phyloP scores from a whole-genome alignment of 2,329 filamentous ascomycete species.

The Teratosphaeria gauchensis region DNA sequence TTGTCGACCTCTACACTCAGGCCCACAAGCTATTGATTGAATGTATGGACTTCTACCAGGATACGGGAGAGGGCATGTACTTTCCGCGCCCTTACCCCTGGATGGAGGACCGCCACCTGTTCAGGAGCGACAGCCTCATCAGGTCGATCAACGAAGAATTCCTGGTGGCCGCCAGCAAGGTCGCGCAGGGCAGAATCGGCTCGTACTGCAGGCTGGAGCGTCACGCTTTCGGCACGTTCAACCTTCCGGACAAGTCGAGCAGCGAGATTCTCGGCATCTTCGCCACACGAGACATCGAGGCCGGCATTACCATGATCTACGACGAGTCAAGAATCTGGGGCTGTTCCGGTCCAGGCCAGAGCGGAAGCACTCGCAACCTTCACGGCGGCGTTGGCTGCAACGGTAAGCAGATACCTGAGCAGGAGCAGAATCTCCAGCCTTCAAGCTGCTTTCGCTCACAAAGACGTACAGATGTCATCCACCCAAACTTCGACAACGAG shows the following conservation, averaged over 20 bases:
- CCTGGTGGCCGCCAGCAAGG: background rate
- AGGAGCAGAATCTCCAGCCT: background rate
- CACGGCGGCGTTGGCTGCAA: constrained; percentile 11
- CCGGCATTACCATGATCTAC: constrained; percentile 10
- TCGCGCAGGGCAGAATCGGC: background rate
- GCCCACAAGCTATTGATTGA: constrained; percentile 7
- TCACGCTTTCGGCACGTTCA: constrained; percentile 14
- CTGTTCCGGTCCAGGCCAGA: constrained; percentile 7
- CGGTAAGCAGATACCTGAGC: background rate
- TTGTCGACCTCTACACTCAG: constrained; percentile 5
- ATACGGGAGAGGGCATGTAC: constrained; percentile 10
- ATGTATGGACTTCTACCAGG: constrained; percentile 9
- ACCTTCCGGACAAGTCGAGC: constrained; percentile 4
- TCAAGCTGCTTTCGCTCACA: background rate
- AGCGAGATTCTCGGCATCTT: constrained; percentile 20
- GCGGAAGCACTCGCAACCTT: constrained; percentile 6
- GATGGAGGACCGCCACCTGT: constrained; percentile 10
- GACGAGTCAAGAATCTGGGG: constrained; percentile 19
- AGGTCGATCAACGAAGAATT: constrained; percentile 12
- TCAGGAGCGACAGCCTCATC: constrained; percentile 5
- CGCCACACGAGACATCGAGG: constrained; percentile 12
- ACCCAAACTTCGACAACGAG: constrained; percentile 15
- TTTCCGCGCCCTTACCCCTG: constrained; percentile 19
- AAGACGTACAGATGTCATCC: constrained; percentile 5
- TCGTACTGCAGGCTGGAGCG: constrained; percentile 10